These are phyloP conservation scores for Talaromyces amestolkiae DNA, from an alignment of 2,329 filamentous ascomycete genomes.

Conservation along the genomic window DNA sequence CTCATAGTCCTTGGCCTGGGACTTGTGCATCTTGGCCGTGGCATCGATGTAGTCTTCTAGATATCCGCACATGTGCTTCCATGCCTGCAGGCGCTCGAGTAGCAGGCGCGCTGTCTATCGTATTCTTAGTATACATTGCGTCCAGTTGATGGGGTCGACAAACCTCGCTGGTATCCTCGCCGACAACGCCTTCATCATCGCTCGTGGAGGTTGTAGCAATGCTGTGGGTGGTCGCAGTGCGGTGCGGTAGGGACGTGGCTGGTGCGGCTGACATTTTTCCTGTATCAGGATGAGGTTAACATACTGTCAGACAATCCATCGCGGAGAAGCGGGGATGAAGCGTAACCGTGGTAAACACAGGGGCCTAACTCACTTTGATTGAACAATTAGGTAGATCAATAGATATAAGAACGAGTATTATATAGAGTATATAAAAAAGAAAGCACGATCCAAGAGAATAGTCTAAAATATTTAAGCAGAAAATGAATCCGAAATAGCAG, in stretches of 20 bases:
- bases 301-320: neutral
- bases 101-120: conserved; percentile 72
- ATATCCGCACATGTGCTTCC: conserved; percentile 91
- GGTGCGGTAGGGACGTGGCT: conserved; percentile 31
- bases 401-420: neutral
- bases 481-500: neutral
- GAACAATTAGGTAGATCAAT: neutral
- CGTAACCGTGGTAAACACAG: neutral
- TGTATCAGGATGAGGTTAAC: neutral
- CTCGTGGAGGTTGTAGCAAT: conserved; percentile 34
- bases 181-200: conserved; percentile 42
- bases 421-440: neutral
- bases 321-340: conserved; percentile 5
- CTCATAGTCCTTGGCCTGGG: conserved; percentile 91
- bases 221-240: conserved; percentile 29
- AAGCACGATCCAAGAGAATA: neutral
- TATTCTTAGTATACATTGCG: neutral
- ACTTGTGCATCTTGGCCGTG: conserved; percentile 81
- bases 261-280: conserved; percentile 13
- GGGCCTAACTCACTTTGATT: too few relatives aligned
- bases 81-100: conserved; percentile 82
- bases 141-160: conserved; percentile 20
- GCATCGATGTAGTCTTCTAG: conserved; percentile 85
- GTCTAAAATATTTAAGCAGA: neutral
- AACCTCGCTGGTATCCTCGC: conserved; percentile 44